A percentile compares a stretch with the other conserved stretches of the same genome.
These are phyloP conservation scores for Posidonia australis DNA, from an alignment of 106 monocot genomes.

Conservation along the genomic window DNA sequence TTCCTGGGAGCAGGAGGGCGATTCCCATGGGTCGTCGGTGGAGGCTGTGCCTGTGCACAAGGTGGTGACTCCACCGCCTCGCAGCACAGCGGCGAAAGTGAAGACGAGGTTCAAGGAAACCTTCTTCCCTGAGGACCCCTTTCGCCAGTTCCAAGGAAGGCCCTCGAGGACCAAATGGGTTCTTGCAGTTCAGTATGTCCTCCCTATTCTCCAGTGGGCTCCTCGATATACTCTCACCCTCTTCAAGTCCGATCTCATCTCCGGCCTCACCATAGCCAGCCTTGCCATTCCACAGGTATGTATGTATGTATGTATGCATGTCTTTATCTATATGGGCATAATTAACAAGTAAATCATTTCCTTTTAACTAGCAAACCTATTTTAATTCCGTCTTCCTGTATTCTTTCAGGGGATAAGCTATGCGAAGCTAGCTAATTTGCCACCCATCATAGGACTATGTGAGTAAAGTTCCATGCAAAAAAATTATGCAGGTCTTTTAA, in stretches of 20 bases:
- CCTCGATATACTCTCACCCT: constrained; percentile 48
- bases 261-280: constrained; percentile 92
- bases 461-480: no score
- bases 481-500: no score
- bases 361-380: not conserved
- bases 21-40: not conserved
- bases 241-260: constrained; percentile 78
- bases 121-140: constrained; percentile 87
- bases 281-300: constrained; percentile 78
- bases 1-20: not conserved
- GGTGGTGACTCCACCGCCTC: constrained; percentile 38
- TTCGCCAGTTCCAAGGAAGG: constrained; percentile 55
- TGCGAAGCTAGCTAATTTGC: constrained; percentile 75
- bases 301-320: not conserved
- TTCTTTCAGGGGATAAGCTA: constrained; percentile 79
- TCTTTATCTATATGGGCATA: not conserved
- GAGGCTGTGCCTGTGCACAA: not conserved
- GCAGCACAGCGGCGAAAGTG: constrained; percentile 39
- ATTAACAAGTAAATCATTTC: no score
- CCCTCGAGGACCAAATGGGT: constrained; percentile 26
- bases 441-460: constrained; percentile 86
- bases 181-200: constrained; percentile 47
- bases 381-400: not conserved
- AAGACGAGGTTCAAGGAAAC: constrained; percentile 71
- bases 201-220: constrained; percentile 64